Evolutionary conservation across 495 filamentous ascomycete species (phyloP), one percentile per base, ranked within the genome.

Genomic region (Penicillium robsamsonii): DNA sequence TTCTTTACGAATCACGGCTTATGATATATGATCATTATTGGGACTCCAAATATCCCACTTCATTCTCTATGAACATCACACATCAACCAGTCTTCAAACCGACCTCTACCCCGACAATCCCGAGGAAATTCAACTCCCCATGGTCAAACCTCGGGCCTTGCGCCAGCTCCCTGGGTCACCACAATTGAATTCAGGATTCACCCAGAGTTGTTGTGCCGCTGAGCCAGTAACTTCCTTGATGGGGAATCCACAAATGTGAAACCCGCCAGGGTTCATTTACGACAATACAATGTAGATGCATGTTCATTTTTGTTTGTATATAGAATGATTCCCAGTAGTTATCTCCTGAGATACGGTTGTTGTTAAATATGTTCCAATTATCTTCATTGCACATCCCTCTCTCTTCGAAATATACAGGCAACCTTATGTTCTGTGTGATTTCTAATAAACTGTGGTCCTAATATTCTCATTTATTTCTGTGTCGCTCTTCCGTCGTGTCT

Each of bases 1-100:
- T 22, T 22, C 9, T 58, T 61, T 27, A 66, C 40, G 65, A 66
- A 24, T 64, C 47, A 66, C 53, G 65, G 27, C 38, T 66, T 58
- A 68, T 38, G 63, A 61, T 46, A 62, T 56, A 66, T 27, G 55
- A 51, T 24, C 30, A 22, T 38, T 30, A 30, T 48, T 56, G 55
- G 40, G 20, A 56, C 45, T 47, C 15, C n/a, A 53, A 37, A 59
- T 55, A 59, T 56, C 50, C 46, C 42, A 51, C 15, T 56, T 25
- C 45, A 27, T 31, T 52, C 7, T 31, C 15, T 10, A 24, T 41
- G 27, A 31, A 45, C 52, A 53, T 49, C 40, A 18, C 43, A 38
- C 52, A 25, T 31, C 18, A 2, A 51, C 25, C 37, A n/a, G 6
- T 51, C 44, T 38, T 30, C 49, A 30, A 12, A n/a, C 11, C 29